A percentile compares a stretch with the other conserved stretches of the same genome.
These are phyloP conservation scores for Thelephora ganbajun DNA, from an alignment of 768 basidiomycete genomes.

Conservation along the genomic window DNA sequence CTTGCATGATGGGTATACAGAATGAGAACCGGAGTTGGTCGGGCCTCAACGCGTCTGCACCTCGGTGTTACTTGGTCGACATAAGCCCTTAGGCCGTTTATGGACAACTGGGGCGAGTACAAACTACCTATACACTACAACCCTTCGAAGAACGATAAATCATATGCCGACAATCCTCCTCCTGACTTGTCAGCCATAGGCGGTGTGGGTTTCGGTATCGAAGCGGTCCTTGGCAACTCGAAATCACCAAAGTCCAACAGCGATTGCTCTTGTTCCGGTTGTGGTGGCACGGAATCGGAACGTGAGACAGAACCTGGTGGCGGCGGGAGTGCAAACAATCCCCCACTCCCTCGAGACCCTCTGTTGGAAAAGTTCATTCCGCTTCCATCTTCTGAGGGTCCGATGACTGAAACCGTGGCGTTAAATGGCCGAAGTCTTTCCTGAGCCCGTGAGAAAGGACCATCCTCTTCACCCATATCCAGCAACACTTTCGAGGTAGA, in stretches of 20 bases:
- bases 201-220: background rate
- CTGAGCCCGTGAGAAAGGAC: too few relatives aligned
- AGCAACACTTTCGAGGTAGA: too few relatives aligned
- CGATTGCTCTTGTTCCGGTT: background rate
- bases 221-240: background rate
- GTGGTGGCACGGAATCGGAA: background rate
- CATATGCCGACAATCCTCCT: constrained; percentile 66
- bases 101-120: too few relatives aligned
- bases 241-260: background rate
- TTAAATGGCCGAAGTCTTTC: too few relatives aligned
- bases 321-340: background rate
- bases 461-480: too few relatives aligned
- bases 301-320: background rate
- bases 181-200: background rate
- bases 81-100: too few relatives aligned
- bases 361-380: background rate
- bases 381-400: background rate
- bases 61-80: too few relatives aligned
- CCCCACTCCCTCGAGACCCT: background rate
- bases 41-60: too few relatives aligned
- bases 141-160: constrained; percentile 81
- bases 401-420: background rate
- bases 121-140: constrained; percentile 19
- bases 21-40: too few relatives aligned
- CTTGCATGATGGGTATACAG: too few relatives aligned